Base-by-base conservation (phyloP, 2,329 filamentous ascomycete genomes). In the Dactylellina leptospora region DNA sequence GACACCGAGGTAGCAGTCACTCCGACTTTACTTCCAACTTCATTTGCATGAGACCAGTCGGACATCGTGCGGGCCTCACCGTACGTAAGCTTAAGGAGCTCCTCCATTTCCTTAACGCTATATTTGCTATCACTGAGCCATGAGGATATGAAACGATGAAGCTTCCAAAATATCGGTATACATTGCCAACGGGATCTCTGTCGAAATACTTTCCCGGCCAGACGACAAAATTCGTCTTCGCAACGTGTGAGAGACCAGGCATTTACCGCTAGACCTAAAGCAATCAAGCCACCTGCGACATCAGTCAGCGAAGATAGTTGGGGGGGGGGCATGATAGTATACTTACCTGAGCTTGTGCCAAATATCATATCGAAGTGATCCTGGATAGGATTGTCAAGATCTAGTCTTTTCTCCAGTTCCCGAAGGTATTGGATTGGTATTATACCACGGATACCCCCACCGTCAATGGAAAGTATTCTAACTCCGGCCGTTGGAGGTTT, bases 281-380 rank as follows among this genome's bases (percentile, higher is more conserved):
- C 25, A 51, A 51, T 51, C 22, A 51, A 25, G 5, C 47, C 25
- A 10, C 47, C 47, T 51, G 25, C 8, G 13, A n/a, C 4, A 18
- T 10, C 9, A 27, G 9, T 42, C 16, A 42, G 38, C 38, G 16
- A 42, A 16, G 8, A 10, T 9, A 42, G 4, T 25, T 13, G 25
- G 28, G 10, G n/a, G 8, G 9, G 9, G 25, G 30, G 6, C 3
- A 11, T 6, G 22, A n/a, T 28, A 25, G 47, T 16, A 8, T 18
- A 9, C 47, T 28, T 9, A 51, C 47, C 47, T 13, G 47, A 51
- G n/a, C 47, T 51, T 28, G 47, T 51, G 16, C 47, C 25, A 18
- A 51, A 51, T 30, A n/a, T 6, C 28, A 51, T 30, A 51, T 51
- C 47, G 25, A 51, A 51, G 30, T 51, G 47, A 8, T 51, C 47